phyloP scores from a whole-genome alignment of 2,329 filamentous ascomycete genomes.

The Neonectria sp. region DNA sequence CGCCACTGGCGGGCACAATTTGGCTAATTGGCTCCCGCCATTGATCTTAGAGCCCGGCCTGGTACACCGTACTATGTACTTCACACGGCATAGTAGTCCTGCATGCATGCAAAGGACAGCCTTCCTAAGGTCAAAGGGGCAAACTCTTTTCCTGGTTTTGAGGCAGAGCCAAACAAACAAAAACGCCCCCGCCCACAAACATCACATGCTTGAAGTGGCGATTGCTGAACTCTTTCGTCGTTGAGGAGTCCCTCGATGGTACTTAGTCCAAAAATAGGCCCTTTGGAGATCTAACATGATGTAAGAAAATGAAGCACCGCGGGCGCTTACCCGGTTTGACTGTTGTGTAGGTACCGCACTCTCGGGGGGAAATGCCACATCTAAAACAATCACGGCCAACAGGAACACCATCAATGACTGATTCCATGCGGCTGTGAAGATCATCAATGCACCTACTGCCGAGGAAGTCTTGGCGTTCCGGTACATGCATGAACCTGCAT shows the following conservation, averaged over 20 bases:
- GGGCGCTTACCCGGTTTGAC: neutral
- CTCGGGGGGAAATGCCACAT: neutral
- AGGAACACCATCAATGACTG: neutral
- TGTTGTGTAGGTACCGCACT: neutral
- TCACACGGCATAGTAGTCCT: no score
- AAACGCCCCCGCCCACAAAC: neutral
- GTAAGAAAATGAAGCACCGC: neutral
- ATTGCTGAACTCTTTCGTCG: neutral
- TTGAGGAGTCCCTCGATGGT: neutral
- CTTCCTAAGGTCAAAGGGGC: neutral
- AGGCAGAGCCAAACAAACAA: neutral
- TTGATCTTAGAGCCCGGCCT: neutral
- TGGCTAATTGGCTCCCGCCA: slow-evolving; percentile 9
- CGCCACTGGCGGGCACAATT: slow-evolving; percentile 3
- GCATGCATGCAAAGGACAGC: neutral
- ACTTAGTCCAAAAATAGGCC: slow-evolving; percentile 7
- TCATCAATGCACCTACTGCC: slow-evolving; percentile 11
- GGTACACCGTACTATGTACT: neutral
- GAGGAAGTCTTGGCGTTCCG: slow-evolving; percentile 16
- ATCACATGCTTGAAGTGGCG: slow-evolving; percentile 1
- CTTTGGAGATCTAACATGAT: slow-evolving; percentile 18
- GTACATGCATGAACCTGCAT: slow-evolving; percentile 15
- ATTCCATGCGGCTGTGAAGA: slow-evolving; percentile 22
- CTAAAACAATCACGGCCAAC: neutral
- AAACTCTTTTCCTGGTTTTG: neutral